Evolutionary conservation across 768 basidiomycete species (phyloP).

Genomic region (Plicaturopsis crispa): DNA sequence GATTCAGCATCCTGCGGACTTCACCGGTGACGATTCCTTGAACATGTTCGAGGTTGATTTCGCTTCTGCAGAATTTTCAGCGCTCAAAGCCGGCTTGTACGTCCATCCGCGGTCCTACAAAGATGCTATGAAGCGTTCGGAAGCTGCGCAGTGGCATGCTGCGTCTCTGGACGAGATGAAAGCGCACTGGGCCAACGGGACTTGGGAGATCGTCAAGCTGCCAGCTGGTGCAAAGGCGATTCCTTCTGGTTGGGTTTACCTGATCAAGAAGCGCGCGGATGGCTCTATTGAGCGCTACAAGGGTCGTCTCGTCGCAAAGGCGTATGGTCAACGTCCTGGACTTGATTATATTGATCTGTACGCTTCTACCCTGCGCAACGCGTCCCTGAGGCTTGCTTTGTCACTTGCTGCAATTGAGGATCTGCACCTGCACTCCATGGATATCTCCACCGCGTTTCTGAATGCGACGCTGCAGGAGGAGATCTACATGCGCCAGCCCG

Average conservation of each 20-base stretch:
- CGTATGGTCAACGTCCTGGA: constrained; percentile 29
- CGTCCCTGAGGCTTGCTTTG: constrained; percentile 13
- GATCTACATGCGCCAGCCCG: constrained; percentile 19
- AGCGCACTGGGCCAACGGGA: constrained; percentile 3
- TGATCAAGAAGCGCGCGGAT: constrained; percentile 15
- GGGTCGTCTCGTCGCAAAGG: constrained; percentile 33
- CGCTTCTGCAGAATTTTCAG: background rate
- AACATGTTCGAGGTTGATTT: no score
- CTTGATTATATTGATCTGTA: constrained; percentile 31
- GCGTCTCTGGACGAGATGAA: constrained; percentile 9
- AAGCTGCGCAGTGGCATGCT: constrained; percentile 12
- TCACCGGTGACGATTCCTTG: no score
- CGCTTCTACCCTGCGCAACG: constrained; percentile 20
- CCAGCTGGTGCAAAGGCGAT: constrained; percentile 17
- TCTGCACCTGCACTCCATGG: constrained; percentile 17
- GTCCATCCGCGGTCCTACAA: constrained; percentile 6
- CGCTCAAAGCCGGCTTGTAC: background rate
- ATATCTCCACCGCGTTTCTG: constrained; percentile 20
- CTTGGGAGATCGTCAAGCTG: constrained; percentile 11
- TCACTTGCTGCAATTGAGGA: constrained; percentile 19
- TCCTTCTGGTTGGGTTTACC: constrained; percentile 19
- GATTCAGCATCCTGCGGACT: no score
- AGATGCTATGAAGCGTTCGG: constrained; percentile 11
- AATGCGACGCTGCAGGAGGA: constrained; percentile 17
- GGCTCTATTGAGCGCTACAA: constrained; percentile 28